Conservation (phyloP, 169 alveolate genomes). For the Plasmodium ovale region DNA sequence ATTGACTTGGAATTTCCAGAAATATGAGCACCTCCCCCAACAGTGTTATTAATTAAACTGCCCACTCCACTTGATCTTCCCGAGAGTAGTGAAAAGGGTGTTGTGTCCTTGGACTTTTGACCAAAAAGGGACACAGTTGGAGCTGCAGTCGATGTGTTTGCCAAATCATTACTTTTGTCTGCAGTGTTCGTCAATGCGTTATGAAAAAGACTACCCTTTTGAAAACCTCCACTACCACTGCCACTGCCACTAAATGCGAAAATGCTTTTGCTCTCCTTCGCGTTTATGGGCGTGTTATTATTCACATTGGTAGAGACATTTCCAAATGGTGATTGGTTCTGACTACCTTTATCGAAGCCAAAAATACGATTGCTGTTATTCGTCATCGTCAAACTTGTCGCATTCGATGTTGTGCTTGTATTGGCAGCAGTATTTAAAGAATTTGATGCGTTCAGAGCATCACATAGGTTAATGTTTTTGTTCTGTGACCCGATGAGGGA, state of each 20-base stretch:
- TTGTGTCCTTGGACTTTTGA: constrained; percentile 4
- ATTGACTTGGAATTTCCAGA: constrained; percentile 15
- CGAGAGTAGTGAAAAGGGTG: constrained; percentile 3
- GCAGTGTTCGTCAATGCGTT: background rate
- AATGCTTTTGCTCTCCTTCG: background rate
- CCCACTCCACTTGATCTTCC: background rate
- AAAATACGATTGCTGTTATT: constrained; percentile 1
- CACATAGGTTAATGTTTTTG: background rate
- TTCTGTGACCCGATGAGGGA: background rate
- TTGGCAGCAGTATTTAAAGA: background rate
- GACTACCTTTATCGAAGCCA: constrained; percentile 21
- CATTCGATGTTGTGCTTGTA: background rate
- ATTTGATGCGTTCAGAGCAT: too few relatives aligned
- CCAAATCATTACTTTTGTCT: background rate
- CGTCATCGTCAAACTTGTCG: too few relatives aligned
- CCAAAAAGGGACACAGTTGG: background rate
- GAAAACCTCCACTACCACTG: background rate
- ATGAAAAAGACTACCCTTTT: constrained; percentile 8
- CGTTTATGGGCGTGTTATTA: background rate
- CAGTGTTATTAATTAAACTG: constrained; percentile 4
- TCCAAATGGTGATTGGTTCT: background rate
- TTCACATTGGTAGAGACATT: background rate
- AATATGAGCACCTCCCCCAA: background rate
- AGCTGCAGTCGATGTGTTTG: background rate
- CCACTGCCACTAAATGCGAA: constrained; percentile 9